Conservation (phyloP, 345 rosid species). For the Kernera saxatilis region DNA sequence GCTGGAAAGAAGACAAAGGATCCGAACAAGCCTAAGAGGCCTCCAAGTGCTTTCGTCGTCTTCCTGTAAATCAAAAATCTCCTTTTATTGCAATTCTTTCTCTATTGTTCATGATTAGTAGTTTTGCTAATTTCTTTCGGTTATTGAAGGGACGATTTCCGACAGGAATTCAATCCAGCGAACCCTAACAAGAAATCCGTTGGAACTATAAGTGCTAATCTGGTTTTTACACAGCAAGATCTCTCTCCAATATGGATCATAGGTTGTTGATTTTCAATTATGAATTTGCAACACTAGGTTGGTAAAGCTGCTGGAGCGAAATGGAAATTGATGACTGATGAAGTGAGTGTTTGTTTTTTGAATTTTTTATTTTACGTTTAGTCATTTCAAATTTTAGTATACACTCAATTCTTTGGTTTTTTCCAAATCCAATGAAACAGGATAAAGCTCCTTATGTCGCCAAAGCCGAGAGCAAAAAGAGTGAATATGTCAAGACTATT, state of each 20-base stretch:
- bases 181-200: slow-evolving; percentile 84
- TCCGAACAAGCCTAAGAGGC: slow-evolving; percentile 78
- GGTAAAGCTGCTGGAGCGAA: slow-evolving; percentile 75
- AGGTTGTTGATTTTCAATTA: neutral
- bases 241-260: neutral
- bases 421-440: slow-evolving; percentile 16
- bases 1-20: slow-evolving; percentile 55
- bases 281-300: slow-evolving; percentile 39
- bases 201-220: slow-evolving; percentile 39
- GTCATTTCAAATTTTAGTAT: neutral
- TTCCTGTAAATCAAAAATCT: slow-evolving; percentile 42
- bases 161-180: slow-evolving; percentile 51
- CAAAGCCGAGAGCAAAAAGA: slow-evolving; percentile 54
- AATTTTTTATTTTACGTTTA: neutral
- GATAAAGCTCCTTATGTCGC: slow-evolving; percentile 62
- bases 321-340: slow-evolving; percentile 63
- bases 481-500: slow-evolving; percentile 51
- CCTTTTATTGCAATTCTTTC: neutral
- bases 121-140: neutral
- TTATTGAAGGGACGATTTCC: slow-evolving; percentile 60
- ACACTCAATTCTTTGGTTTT: too few species aligned
- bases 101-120: neutral
- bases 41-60: slow-evolving; percentile 74
- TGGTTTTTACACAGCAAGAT: neutral
- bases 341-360: slow-evolving; percentile 34